These are phyloP conservation scores for Wickerhamomyces sp. DNA, from an alignment of 1,139 yeast genomes.

Conservation along the genomic window DNA sequence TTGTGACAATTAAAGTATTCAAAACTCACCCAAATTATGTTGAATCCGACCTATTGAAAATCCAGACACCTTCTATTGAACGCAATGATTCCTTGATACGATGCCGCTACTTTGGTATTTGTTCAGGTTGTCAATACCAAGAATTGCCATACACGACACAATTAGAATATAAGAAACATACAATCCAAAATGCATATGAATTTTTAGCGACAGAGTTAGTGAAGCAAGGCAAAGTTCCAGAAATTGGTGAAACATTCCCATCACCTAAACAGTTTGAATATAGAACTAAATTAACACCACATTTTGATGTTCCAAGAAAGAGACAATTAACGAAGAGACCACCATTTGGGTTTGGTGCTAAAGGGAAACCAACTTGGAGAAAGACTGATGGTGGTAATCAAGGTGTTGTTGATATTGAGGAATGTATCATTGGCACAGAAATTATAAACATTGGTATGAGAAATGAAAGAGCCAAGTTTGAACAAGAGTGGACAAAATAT, in stretches of 20 bases:
- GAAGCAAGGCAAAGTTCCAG: constrained; percentile 46
- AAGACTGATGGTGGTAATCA: constrained; percentile 45
- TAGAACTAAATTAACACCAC: constrained; percentile 93
- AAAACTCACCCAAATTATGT: constrained; percentile 74
- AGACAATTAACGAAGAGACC: constrained; percentile 44
- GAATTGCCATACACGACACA: constrained; percentile 70
- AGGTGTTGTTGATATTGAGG: constrained; percentile 80
- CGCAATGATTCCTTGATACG: constrained; percentile 52
- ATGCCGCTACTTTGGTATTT: constrained; percentile 76
- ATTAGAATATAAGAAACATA: constrained; percentile 62
- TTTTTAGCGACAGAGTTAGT: constrained; percentile 58
- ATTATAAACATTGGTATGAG: constrained; percentile 69
- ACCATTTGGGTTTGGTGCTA: constrained; percentile 83
- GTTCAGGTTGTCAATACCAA: constrained; percentile 94
- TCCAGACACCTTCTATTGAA: constrained; percentile 38
- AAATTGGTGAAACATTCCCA: constrained; percentile 60
- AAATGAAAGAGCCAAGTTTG: constrained; percentile 61
- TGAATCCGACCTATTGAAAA: constrained; percentile 67
- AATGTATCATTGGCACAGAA: constrained; percentile 83
- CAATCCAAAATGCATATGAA: constrained; percentile 78
- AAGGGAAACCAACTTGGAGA: constrained; percentile 73
- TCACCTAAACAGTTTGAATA: constrained; percentile 77
- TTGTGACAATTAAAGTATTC: constrained; percentile 63
- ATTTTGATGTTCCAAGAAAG: constrained; percentile 77
- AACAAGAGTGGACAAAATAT: constrained; percentile 47